Base-by-base conservation (phyloP, 371 early-diverging fungal species). In the Mortierella sp. region DNA sequence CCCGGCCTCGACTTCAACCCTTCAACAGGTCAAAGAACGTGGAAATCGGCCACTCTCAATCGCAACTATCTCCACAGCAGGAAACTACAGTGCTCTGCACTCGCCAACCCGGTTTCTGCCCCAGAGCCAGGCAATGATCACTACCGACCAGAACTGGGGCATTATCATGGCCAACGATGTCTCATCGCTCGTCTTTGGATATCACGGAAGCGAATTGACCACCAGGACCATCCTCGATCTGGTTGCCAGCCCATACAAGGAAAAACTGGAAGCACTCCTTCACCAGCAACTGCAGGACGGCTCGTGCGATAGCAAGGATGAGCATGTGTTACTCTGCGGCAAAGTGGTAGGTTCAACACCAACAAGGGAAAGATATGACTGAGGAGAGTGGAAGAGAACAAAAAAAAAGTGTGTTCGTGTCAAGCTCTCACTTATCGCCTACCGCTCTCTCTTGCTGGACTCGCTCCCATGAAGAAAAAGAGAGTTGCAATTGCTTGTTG, bases 151-250 rank as follows among this genome's bases (percentile, higher is more conserved):
- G 49, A 88, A 92, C 70, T 90, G 91, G 88, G 80, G 88, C 18
- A 91, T 94, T 38, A 89, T 92, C 54, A 83, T 93, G 46, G 92
- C 92, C 35, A 94, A 94, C 75, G 92, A 93, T 71, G 90, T 91
- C 71, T 91, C 93, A 6, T 89, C 89, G 41, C 83, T 89, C 41
- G 83, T 91, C 16, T 83, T 93, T 70, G 90, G 91, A 16, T 88
- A 90, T 54, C 78, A 89, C 44, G 84, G 90, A 65, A 74, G 89
- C 60, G 91, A 91, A 72, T 79, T 94, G 58, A 87, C 89, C 35
- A 91, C 93, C 2, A 89, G 88, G 80, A 87, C 87, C 55, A 91
- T 91, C 32, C 89, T 93, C 43, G 88, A 90, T 70, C 88, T 92
- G 70, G 87, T 93, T 56, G 93, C 90, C n/a, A 89, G 90, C 54